Evolutionary conservation across 2,329 filamentous ascomycete species (phyloP), one percentile per base, ranked within the genome.

Genomic region (Aquanectria penicillioides): DNA sequence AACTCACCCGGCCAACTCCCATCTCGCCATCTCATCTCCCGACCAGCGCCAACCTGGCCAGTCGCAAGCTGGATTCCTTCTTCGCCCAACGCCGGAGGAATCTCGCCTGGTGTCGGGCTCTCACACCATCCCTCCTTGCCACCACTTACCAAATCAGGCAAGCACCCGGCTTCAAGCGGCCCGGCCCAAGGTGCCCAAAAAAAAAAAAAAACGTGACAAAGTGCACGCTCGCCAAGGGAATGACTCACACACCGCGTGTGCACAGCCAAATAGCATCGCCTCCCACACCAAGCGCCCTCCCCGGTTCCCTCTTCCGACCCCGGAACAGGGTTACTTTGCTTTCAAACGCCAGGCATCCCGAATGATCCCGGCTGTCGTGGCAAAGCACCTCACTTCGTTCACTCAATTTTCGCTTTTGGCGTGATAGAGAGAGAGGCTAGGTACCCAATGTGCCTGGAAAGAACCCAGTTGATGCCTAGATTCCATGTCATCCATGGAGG

Each of bases 221-320:
- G 25, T 44, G 49, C 49, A 43, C 38, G 43, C 52, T 46, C 18
- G 51, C 54, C 47, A 62, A 52, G 48, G 15, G 49, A 44, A 68
- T 72, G 68, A 73, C 66, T 71, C 70, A 72, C 66, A 69, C 69
- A 41, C 66, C 61, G 63, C 58, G 59, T 65, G 51, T 61, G 65
- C 62, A 59, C 59, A 59, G 33, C 54, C 54, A 66, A 40, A 49
- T 59, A 62, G 15, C 15, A 56, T 52, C 43, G 52, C 23, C 37
- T 44, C 29, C 41, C 49, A 28, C 29, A 64, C 51, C 48, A 63
- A 48, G 28, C 46, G 51, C 60, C 55, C 36, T 56, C 57, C 57
- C 62, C 48, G 57, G 53, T 62, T 67, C 47, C 59, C 52, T 46
- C 47, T 31, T 46, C 51, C 51, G 25, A 40, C 40, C 10, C 51